Evolutionary conservation across 2,329 filamentous ascomycete genomes (phyloP).

Genomic region (Dryadomyces sulphureus): DNA sequence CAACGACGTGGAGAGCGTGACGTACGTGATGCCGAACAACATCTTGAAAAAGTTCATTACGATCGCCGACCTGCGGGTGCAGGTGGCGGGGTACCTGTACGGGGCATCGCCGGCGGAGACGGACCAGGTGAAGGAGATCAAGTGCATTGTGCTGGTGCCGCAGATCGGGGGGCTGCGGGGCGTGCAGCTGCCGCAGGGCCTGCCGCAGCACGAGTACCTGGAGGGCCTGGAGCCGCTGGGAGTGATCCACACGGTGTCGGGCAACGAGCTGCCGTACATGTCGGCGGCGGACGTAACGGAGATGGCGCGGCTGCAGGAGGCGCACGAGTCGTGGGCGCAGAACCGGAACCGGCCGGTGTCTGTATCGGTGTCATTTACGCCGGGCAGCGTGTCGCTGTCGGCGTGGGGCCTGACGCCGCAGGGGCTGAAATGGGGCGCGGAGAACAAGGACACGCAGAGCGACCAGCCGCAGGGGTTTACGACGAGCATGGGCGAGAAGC

Average conservation of each 20-base stretch:
- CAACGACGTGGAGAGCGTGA: conserved; percentile 77
- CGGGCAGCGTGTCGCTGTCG: conserved; percentile 84
- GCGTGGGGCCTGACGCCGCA: conserved; percentile 86
- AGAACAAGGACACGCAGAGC: conserved; percentile 84
- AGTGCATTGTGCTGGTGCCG: conserved; percentile 92
- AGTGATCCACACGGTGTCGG: conserved; percentile 88
- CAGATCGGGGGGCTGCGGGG: conserved; percentile 90
- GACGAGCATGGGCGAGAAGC: conserved; percentile 86
- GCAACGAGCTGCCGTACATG: conserved; percentile 95
- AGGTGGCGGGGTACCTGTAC: conserved; percentile 92
- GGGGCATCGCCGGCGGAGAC: conserved; percentile 87
- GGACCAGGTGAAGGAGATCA: conserved; percentile 91
- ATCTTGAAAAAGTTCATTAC: conserved; percentile 96
- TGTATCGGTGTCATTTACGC: conserved; percentile 91
- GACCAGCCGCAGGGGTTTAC: conserved; percentile 92
- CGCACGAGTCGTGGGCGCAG: conserved; percentile 50
- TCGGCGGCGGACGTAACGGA: conserved; percentile 87
- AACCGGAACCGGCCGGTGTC: conserved; percentile 82
- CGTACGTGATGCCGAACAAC: conserved; percentile 99
- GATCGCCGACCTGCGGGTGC: conserved; percentile 87
- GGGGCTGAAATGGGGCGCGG: conserved; percentile 92
- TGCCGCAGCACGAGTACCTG: conserved; percentile 87
- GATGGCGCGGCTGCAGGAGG: conserved; percentile 78
- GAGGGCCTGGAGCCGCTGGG: conserved; percentile 78
- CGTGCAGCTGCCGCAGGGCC: conserved; percentile 74